Evolutionary conservation across 495 filamentous ascomycete genomes (phyloP), one percentile per base, ranked within the genome.

Genomic region (Physcia stellaris): DNA sequence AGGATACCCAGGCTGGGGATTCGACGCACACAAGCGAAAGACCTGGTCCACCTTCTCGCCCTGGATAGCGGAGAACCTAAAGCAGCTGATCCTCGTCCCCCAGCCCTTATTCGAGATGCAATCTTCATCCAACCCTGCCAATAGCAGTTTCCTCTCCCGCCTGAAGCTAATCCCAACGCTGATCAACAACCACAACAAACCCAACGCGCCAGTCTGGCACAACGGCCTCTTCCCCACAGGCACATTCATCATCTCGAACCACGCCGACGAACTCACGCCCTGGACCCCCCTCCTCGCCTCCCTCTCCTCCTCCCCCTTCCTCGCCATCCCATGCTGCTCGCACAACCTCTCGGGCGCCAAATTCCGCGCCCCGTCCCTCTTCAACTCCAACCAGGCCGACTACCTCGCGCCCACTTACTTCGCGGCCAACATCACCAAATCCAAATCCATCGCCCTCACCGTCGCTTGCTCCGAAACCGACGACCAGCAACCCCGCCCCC

Each of bases 181-280:
- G 10, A 18, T 10, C 24, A 32, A 20, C 23, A 43, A 13, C 31
- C 4, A 24, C 4, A 19, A 45, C 12, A 7, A 39, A 6, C 13
- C 30, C 11, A 39, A 52, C 24, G 27, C 61, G 4, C 54, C 49
- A 2, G 30, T 53, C 17, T 46, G 51, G 20, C 80, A 88, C 45
- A 64, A 80, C 23, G 90, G 86, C 31, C 50, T 65, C 26, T 94
- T 94, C 52, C 70, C 72, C 1, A 51, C 58, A 21, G 75, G 76
- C 21, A 93, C 85, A 0, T 98, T 98, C 50, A 81, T 98, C 38
- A 86, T 98, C 43, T 88, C 85, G 30, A 96, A 96, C 51, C 90
- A 96, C 52, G 85, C 90, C 16, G 90, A 98, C 54, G 86, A 98
- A 58, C 66, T 98, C 9, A 96, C 92, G 1, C 70, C 83, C 4